Evolutionary conservation across 2,329 filamentous ascomycete genomes (phyloP), one percentile per base, ranked within the genome.

Genomic region (Neofusicoccum umdonicola): DNA sequence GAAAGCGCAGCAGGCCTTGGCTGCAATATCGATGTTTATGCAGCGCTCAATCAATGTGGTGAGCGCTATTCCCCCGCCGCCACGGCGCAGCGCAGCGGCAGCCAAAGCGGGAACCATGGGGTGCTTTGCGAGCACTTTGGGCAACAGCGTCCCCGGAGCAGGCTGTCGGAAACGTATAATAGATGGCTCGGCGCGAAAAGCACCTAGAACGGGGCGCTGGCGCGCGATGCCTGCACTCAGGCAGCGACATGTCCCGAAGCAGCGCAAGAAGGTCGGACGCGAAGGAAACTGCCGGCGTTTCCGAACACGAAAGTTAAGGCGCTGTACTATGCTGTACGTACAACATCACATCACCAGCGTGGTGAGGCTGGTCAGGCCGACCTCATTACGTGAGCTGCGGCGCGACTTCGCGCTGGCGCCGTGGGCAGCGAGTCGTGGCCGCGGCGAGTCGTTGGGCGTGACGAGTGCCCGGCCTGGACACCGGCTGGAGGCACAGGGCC

Each of bases 261-360:
- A 22, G 22, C 22, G 22, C 22, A 22, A 22, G 22, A 22, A 22
- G 22, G 37, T 15, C 37, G 51, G 7, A 9, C 22, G 39, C 15
- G 37, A 45, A 7, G 19, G 39, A 34, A 58, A 17, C 39, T 58
- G 54, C 54, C 54, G 54, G 54, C 17, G 54, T 45, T 58, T 58
- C 54, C 54, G 54, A 31, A 56, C 52, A 56, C 52, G 52, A 56
- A 17, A 17, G n/a, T 19, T 56, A 35, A n/a, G 22, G 9, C 15
- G 22, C 48, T 51, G 48, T n/a, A 34, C 35, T n/a, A 34, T 50
- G 27, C 4, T 31, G 27, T 31, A 7, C 27, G 27, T 31, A 7
- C 27, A 31, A 1, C 27, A 27, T 50, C 47, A 19, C 47, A 31
- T 50, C 22, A 35, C 13, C 47, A 34, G 22, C 47, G 47, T 19